phyloP scores from a whole-genome alignment of 139 green algal species.

The Diplosphaera chodatii region DNA sequence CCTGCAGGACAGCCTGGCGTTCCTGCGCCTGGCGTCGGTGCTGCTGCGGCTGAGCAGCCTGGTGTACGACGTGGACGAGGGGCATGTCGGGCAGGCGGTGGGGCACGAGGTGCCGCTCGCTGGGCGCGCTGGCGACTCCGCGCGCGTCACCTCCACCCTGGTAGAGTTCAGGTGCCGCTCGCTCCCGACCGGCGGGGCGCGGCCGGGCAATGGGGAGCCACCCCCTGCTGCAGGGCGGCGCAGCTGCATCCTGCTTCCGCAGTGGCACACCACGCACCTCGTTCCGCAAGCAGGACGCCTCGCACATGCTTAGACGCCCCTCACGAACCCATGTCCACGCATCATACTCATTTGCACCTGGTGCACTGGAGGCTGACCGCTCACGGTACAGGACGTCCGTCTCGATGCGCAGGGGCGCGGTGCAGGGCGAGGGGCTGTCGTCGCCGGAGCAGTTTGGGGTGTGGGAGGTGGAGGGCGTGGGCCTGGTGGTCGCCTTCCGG shows the following conservation, averaged over 20 bases:
- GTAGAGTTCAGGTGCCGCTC: neutral
- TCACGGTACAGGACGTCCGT: too few relatives aligned
- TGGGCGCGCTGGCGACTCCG: neutral
- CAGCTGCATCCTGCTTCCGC: too few relatives aligned
- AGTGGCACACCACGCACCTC: too few relatives aligned
- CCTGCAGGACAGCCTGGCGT: conserved; percentile 1
- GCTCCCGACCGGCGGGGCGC: too few relatives aligned
- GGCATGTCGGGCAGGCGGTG: neutral
- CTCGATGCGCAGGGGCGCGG: conserved; percentile 2
- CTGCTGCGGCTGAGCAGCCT: neutral
- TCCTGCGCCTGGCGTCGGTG: neutral
- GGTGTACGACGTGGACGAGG: neutral
- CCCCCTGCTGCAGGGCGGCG: too few relatives aligned
- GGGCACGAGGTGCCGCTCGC: neutral
- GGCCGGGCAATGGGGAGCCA: too few relatives aligned
- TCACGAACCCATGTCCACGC: too few relatives aligned
- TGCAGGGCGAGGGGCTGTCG: neutral
- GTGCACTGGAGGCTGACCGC: too few relatives aligned
- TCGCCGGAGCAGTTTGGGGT: conserved; percentile 20
- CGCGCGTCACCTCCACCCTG: neutral
- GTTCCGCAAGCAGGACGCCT: too few relatives aligned
- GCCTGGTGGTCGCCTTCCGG: conserved; percentile 20
- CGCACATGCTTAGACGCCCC: too few relatives aligned
- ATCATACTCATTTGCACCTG: too few relatives aligned
- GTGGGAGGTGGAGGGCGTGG: conserved; percentile 17